These are phyloP conservation scores for Ogataea salicorniae DNA, from an alignment of 805 yeast genomes.

Conservation along the genomic window DNA sequence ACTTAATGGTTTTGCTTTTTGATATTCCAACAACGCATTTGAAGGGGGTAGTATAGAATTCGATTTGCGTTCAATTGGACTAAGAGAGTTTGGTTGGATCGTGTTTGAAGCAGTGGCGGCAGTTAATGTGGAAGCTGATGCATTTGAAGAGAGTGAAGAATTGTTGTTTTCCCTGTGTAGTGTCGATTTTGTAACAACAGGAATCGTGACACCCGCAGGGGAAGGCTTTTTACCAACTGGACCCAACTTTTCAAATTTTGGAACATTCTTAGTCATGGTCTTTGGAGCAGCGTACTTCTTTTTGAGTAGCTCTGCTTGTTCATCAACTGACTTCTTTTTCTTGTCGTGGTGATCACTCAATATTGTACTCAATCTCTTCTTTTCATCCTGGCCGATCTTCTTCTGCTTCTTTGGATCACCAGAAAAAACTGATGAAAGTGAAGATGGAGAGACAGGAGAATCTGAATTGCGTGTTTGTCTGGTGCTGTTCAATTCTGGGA, in stretches of 20 bases:
- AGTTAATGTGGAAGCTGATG: constrained; percentile 2
- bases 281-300: constrained; percentile 5
- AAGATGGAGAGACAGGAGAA: constrained; percentile 26
- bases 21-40: neutral
- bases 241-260: constrained; percentile 29
- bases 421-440: constrained; percentile 10
- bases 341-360: constrained; percentile 12
- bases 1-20: neutral
- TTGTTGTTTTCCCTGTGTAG: constrained; percentile 14
- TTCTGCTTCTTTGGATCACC: constrained; percentile 9
- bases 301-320: neutral
- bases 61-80: neutral
- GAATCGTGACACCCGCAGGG: constrained; percentile 30
- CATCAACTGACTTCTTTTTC: constrained; percentile 9
- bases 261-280: constrained; percentile 7
- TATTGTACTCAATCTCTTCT: constrained; percentile 13
- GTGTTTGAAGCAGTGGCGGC: neutral
- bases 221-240: constrained; percentile 32
- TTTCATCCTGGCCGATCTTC: constrained; percentile 14
- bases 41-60: neutral
- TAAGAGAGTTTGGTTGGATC: neutral
- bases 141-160: constrained; percentile 3
- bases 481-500: constrained; percentile 8
- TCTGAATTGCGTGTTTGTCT: constrained; percentile 10
- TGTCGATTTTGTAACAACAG: constrained; percentile 27